Evolutionary conservation across 495 filamentous ascomycete species (phyloP), one percentile per base, ranked within the genome.

Genomic region (Aspergillus biplanus): DNA sequence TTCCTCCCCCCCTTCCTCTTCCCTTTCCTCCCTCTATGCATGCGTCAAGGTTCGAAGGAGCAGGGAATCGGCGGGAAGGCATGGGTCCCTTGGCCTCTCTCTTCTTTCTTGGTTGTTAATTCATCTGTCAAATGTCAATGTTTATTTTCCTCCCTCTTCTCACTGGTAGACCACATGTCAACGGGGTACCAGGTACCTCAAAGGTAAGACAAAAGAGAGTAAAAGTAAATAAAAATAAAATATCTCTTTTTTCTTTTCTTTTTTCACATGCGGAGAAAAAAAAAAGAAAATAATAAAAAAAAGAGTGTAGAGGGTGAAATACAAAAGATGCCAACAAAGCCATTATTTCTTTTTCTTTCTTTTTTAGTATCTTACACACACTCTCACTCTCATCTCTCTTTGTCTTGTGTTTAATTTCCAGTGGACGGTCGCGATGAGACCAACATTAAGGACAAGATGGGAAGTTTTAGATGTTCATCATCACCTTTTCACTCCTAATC

Each of bases 21-120:
- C 52, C 15, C 32, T 54, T 27, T 27, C 21, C 56, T 18, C 33
- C 15, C 56, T 33, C 56, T 6, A 33, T 33, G 21, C 44, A 31
- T 48, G 35, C 21, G 13, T 50, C 13, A 27, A 9, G n/a, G n/a
- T n/a, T n/a, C n/a, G 27, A 32, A 61, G 31, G 34, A 63, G 42
- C 61, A 63, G 53, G 61, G 61, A 57, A 63, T 62, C 60, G 34
- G 44, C 52, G 60, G 53, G 53, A 63, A 57, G 53, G 57, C 61
- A 33, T 62, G 59, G 35, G 59, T 52, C 27, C 52, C 48, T 57
- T 33, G 53, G 55, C 57, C 47, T 50, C 27, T 31, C 7, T 34
- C 33, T 15, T 7, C 11, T 33, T 27, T 47, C 37, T 47, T 21
- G 12, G 6, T 21, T 13, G 11, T 44, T 15, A 44, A 27, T 27